A percentile compares a stretch with the other conserved stretches of the same genome.
Conservation (phyloP, 345 rosid species). For the Salix caprea region DNA sequence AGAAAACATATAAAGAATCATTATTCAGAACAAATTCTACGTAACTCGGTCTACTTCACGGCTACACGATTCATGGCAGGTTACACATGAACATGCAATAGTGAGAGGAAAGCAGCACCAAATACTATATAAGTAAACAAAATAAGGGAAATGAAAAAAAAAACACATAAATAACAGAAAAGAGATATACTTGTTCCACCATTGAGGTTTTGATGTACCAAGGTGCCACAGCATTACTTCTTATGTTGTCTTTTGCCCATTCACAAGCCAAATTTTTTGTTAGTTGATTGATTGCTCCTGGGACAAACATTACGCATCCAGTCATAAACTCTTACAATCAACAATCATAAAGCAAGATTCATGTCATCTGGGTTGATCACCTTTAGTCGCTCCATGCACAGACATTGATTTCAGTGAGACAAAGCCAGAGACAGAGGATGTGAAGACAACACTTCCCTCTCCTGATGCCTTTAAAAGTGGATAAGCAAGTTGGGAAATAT, state of each 20-base stretch:
- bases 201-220: slow-evolving; percentile 82
- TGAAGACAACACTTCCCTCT: slow-evolving; percentile 56
- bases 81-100: not conserved
- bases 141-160: not conserved
- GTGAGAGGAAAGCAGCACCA: not conserved
- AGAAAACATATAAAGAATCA: not conserved
- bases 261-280: slow-evolving; percentile 72
- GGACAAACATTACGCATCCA: slow-evolving; percentile 3
- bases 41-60: not conserved
- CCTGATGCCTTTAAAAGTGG: slow-evolving; percentile 44
- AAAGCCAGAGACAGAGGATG: slow-evolving; percentile 70
- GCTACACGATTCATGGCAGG: not conserved
- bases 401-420: slow-evolving; percentile 70
- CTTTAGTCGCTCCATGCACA: slow-evolving; percentile 75
- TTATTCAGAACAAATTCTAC: not conserved
- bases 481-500: slow-evolving; percentile 42
- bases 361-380: slow-evolving; percentile 18
- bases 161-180: not conserved
- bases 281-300: slow-evolving; percentile 77
- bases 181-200: slow-evolving; percentile 63
- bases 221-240: slow-evolving; percentile 78
- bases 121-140: not conserved
- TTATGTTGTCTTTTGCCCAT: slow-evolving; percentile 80
- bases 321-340: not conserved
- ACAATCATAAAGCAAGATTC: not conserved